Evolutionary conservation across 352 stramenopile genomes (phyloP).

Genomic region (Nothophytophthora sp.): DNA sequence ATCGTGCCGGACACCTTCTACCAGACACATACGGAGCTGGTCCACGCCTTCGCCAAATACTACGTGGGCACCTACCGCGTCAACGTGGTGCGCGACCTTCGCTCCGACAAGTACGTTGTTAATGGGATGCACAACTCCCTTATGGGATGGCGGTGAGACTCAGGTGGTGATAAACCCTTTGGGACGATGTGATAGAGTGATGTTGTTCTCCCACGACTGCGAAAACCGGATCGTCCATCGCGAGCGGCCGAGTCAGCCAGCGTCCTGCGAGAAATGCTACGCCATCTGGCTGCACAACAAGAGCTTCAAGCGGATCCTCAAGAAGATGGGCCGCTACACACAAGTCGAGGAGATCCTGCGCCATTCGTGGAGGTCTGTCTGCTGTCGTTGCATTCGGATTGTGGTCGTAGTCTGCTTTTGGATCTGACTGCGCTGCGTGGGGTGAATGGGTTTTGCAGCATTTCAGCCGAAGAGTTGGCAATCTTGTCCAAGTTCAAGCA

Average conservation of each 20-base stretch:
- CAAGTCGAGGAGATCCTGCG: slow-evolving; percentile 59
- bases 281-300: slow-evolving; percentile 61
- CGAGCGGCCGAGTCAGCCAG: slow-evolving; percentile 39
- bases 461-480: slow-evolving; percentile 43
- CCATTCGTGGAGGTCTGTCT: slow-evolving; percentile 53
- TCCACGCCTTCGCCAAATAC: slow-evolving; percentile 69
- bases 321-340: slow-evolving; percentile 71
- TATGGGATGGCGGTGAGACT: neutral
- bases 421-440: neutral
- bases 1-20: slow-evolving; percentile 63
- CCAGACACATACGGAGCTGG: slow-evolving; percentile 43
- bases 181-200: slow-evolving; percentile 33
- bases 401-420: neutral
- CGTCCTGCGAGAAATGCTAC: slow-evolving; percentile 60
- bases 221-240: slow-evolving; percentile 59
- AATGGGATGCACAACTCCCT: neutral
- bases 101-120: slow-evolving; percentile 54
- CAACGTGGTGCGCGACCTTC: slow-evolving; percentile 65
- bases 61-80: slow-evolving; percentile 63
- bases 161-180: slow-evolving; percentile 1
- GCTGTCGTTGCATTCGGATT: neutral
- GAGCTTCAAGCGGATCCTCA: slow-evolving; percentile 67
- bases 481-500: slow-evolving; percentile 68
- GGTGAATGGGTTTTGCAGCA: slow-evolving; percentile 13
- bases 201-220: slow-evolving; percentile 73